Conservation (phyloP, 352 stramenopile genomes). For the Blastocystis sp. region DNA sequence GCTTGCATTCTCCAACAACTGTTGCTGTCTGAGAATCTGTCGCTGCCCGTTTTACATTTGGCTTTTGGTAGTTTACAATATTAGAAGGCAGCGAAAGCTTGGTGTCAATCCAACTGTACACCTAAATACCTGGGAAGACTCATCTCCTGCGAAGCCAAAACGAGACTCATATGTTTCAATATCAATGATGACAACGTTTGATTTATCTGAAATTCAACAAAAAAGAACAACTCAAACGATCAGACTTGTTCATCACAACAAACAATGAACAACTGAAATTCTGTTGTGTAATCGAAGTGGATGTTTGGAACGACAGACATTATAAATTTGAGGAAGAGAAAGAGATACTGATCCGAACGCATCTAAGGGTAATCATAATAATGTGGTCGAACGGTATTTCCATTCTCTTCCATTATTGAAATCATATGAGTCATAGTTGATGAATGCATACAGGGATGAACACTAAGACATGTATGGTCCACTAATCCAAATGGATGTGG, state of each 20-base stretch:
- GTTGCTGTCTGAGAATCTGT: neutral
- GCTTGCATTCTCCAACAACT: conserved; percentile 49
- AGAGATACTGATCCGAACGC: conserved; percentile 93
- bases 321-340: conserved; percentile 99
- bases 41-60: neutral
- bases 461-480: conserved; percentile 84
- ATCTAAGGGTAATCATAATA: conserved; percentile 33
- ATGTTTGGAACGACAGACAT: conserved; percentile 96
- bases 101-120: neutral
- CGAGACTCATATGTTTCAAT: conserved; percentile 51
- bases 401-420: conserved; percentile 81
- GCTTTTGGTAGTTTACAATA: conserved; percentile 52
- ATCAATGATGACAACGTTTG: conserved; percentile 63
- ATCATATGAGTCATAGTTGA: conserved; percentile 97
- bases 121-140: neutral
- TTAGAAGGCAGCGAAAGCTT: conserved; percentile 39
- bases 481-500: conserved; percentile 85
- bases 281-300: conserved; percentile 98
- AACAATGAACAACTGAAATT: conserved; percentile 79
- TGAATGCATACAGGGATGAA: conserved; percentile 96
- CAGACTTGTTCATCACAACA: conserved; percentile 22
- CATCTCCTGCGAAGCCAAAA: conserved; percentile 64
- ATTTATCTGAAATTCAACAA: conserved; percentile 10
- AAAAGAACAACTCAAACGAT: neutral
- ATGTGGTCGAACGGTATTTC: conserved; percentile 38